Percentiles rank a stretch among this genome's conserved stretches.
Evolutionary conservation across 2,329 filamentous ascomycete species (phyloP).

Genomic region (Colletotrichum sp.): DNA sequence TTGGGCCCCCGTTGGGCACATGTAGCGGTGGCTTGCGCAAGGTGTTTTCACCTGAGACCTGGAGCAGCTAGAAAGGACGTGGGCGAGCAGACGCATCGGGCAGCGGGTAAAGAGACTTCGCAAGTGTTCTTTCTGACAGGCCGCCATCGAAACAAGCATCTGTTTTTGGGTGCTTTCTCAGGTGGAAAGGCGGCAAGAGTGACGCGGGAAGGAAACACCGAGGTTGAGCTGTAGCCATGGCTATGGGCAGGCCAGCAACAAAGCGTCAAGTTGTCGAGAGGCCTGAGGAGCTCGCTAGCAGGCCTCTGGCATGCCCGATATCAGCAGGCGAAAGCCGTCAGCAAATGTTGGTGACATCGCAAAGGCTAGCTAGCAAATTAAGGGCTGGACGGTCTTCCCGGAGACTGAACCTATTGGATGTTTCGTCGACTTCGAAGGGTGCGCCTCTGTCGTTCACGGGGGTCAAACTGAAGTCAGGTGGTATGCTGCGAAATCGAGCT

Average conservation of each 20-base stretch:
- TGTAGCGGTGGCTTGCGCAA: conserved; percentile 10
- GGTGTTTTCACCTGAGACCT: conserved; percentile 16
- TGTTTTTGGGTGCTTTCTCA: conserved; percentile 6
- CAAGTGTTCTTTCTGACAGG: conserved; percentile 12
- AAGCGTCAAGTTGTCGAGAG: background rate
- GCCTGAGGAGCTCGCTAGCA: background rate
- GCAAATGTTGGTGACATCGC: background rate
- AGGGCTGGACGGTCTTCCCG: background rate
- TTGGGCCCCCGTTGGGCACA: background rate
- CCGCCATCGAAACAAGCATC: background rate
- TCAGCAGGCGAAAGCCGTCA: background rate
- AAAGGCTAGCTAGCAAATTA: background rate
- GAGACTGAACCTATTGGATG: background rate
- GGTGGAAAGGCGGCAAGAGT: background rate
- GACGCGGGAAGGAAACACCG: background rate
- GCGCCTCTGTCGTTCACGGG: background rate
- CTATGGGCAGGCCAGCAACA: background rate
- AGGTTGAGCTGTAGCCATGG: background rate
- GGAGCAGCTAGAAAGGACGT: background rate
- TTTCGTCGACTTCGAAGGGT: background rate
- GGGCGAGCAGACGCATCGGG: background rate
- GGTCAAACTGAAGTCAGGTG: background rate
- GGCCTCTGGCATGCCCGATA: background rate
- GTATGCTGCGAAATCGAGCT: too few relatives aligned
- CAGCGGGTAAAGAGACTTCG: background rate